phyloP scores from a whole-genome alignment of 495 filamentous ascomycete species.

The Neurospora sp. region DNA sequence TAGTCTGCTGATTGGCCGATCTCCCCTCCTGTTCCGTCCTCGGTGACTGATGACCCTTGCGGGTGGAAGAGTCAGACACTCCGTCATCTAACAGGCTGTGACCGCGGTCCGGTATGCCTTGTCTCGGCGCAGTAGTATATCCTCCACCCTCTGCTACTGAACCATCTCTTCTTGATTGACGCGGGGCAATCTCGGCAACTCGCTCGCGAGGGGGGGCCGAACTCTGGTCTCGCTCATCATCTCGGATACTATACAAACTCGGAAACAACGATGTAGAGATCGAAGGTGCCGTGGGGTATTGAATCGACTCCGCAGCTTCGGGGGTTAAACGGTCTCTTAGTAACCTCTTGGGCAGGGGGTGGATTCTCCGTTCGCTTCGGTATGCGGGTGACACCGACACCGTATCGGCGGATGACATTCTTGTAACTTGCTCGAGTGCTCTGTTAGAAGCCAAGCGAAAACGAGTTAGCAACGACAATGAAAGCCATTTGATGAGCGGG shows the following conservation, averaged over 20 bases:
- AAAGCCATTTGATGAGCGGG: neutral
- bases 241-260: conserved; percentile 48
- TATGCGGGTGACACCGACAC: conserved; percentile 61
- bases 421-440: conserved; percentile 16
- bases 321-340: conserved; percentile 76
- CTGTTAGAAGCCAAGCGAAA: conserved; percentile 2
- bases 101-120: conserved; percentile 11
- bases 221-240: conserved; percentile 21
- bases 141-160: conserved; percentile 29
- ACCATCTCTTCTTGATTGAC: conserved; percentile 18
- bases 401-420: conserved; percentile 56
- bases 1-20: conserved; percentile 33
- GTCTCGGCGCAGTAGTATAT: conserved; percentile 10
- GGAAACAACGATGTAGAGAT: conserved; percentile 63
- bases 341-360: conserved; percentile 79
- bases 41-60: conserved; percentile 14
- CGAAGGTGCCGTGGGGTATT: conserved; percentile 64
- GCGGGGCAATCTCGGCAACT: conserved; percentile 16
- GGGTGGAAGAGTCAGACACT: conserved; percentile 15
- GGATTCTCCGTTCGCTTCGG: conserved; percentile 65
- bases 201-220: conserved; percentile 9
- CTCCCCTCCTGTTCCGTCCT: conserved; percentile 22
- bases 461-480: conserved; percentile 7
- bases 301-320: conserved; percentile 71
- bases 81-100: neutral